Evolutionary conservation across 2,329 filamentous ascomycete genomes (phyloP), one percentile per base, ranked within the genome.

Genomic region (Aspergillus sp.): DNA sequence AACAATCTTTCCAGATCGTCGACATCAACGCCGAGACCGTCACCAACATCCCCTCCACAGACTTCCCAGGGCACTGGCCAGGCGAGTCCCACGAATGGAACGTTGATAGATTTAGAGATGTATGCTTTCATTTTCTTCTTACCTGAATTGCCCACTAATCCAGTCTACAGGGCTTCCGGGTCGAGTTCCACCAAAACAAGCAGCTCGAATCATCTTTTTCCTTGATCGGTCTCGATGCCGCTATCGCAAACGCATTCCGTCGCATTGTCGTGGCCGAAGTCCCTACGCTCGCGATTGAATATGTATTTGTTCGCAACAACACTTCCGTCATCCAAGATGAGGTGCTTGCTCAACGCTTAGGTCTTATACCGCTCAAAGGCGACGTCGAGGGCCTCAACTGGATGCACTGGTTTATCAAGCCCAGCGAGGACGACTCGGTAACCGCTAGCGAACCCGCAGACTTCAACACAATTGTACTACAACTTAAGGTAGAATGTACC

Each of bases 251-350:
- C 75, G 95, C 96, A 70, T 96, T 98, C 81, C 92, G 95, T 60
- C 91, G 95, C 68, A 98, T 98, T 68, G 84, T 98, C 69, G 89
- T 99, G 75, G 85, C 93, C 66, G 96, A 99, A 80, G 90, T 99
- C 53, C 92, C 93, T 17, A 95, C 92, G 2, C 84, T 99, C 46
- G 95, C 96, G 65, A 93, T 99, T 69, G 95, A 99, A 81, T 88
- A 87, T 62, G 91, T 96, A 72, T 99, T 90, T 78, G 87, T 98
- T 63, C 85, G 91, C 73, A 96, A 97, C 81, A 99, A 99, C 81
- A 98, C 93, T 51, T 96, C 91, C 5, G 92, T 99, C 37, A 95
- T 99, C 69, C 93, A 98, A 75, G 95, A 99, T 73, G 95, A 99
- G 80, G 93, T 99, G 4, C 87, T 99, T 52, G 89, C 93, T 15